Evolutionary conservation across 306 rosid species (phyloP).

Genomic region (Vigna mungo): DNA sequence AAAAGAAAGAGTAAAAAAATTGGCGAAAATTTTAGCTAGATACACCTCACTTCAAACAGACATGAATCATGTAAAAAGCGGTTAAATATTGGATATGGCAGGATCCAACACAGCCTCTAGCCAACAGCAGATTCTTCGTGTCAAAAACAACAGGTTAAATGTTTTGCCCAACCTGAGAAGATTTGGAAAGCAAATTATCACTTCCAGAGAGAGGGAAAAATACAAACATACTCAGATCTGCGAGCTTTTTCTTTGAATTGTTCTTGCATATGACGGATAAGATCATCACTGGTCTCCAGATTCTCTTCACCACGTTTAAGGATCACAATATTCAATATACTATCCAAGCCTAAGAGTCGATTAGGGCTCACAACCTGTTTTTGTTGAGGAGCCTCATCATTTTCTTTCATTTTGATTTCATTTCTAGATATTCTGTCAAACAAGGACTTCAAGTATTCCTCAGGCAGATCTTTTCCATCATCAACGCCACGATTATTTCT

Average conservation of each 20-base stretch:
- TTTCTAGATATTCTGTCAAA: constrained; percentile 88
- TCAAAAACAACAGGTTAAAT: constrained; percentile 32
- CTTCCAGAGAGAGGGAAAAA: constrained; percentile 32
- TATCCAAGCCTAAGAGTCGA: constrained; percentile 86
- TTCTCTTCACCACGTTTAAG: constrained; percentile 76
- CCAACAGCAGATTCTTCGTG: constrained; percentile 28
- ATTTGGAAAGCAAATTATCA: constrained; percentile 33
- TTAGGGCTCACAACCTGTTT: constrained; percentile 81
- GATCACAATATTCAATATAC: constrained; percentile 90
- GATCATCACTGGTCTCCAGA: constrained; percentile 96
- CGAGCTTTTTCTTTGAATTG: constrained; percentile 98
- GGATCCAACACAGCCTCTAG: constrained; percentile 35
- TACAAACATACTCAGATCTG: constrained; percentile 78
- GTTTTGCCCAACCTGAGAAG: constrained; percentile 18
- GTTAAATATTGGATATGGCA: constrained; percentile 22
- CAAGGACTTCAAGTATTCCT: constrained; percentile 84
- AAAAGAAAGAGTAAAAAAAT: not conserved
- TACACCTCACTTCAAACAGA: constrained; percentile 22
- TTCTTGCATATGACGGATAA: constrained; percentile 94
- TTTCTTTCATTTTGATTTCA: constrained; percentile 98
- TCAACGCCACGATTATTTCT: constrained; percentile 98
- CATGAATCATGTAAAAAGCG: constrained; percentile 33
- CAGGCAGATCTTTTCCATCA: constrained; percentile 97
- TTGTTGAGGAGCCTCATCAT: constrained; percentile 77
- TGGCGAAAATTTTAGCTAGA: constrained; percentile 34